These are phyloP conservation scores for Termitomyces sp. DNA, from an alignment of 768 basidiomycete genomes.

Conservation along the genomic window DNA sequence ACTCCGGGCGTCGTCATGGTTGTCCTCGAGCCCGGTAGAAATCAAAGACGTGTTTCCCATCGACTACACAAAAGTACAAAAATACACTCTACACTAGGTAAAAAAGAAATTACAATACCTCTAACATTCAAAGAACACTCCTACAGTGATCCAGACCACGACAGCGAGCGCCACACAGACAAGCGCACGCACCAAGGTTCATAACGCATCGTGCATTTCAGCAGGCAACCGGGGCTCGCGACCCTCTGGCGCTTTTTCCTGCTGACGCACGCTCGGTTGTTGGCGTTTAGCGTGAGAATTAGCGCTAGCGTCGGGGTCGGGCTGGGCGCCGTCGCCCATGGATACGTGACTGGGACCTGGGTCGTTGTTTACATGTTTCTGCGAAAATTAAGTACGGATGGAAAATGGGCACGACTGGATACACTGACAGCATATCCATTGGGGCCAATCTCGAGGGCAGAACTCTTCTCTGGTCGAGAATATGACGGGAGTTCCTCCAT, in stretches of 20 bases:
- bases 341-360: background rate
- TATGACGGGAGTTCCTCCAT: conserved; percentile 58
- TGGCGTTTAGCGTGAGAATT: background rate
- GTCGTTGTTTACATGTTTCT: background rate
- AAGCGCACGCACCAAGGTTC: too few species aligned
- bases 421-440: conserved; percentile 68
- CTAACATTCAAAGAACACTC: too few species aligned
- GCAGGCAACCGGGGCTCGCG: background rate
- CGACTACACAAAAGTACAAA: too few species aligned
- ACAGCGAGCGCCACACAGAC: too few species aligned
- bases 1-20: too few species aligned
- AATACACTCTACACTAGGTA: too few species aligned
- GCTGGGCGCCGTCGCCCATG: conserved; percentile 9
- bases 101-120: too few species aligned
- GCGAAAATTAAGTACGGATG: background rate
- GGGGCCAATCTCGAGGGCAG: conserved; percentile 30
- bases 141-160: too few species aligned
- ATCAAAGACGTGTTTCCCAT: too few species aligned
- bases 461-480: conserved; percentile 37
- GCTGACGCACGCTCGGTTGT: conserved; percentile 46
- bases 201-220: too few species aligned
- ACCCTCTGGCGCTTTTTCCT: conserved; percentile 62
- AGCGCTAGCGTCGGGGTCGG: conserved; percentile 20
- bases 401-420: background rate
- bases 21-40: too few species aligned